A percentile compares a stretch with the other conserved stretches of the same genome.
phyloP scores from a whole-genome alignment of 179 eudicot genomes.

The Patellifolia procumbens region DNA sequence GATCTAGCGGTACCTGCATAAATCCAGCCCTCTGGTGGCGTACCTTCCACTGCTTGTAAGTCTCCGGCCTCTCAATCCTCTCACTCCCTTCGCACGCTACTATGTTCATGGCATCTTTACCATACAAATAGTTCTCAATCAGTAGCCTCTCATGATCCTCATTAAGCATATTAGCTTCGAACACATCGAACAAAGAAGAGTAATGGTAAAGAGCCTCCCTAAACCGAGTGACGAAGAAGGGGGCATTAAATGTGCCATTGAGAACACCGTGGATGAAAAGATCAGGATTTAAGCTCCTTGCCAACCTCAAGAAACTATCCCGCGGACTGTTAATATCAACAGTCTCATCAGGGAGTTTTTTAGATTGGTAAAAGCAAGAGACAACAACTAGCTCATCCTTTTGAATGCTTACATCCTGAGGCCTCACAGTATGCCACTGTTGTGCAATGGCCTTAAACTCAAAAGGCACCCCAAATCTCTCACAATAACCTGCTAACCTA shows the following conservation, averaged over 20 bases:
- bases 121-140: conserved; percentile 46
- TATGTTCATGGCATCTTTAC: conserved; percentile 48
- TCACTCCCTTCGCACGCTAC: conserved; percentile 57
- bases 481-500: conserved; percentile 43
- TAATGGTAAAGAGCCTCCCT: conserved; percentile 53
- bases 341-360: conserved; percentile 46
- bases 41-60: conserved; percentile 57
- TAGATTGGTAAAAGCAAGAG: conserved; percentile 37
- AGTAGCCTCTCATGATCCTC: conserved; percentile 39
- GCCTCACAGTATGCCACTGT: conserved; percentile 37
- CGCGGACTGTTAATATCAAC: conserved; percentile 42
- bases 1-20: conserved; percentile 33
- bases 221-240: conserved; percentile 54
- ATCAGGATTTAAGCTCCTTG: conserved; percentile 44
- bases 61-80: conserved; percentile 59
- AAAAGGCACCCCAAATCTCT: conserved; percentile 51
- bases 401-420: conserved; percentile 45
- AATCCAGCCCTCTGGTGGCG: conserved; percentile 45
- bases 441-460: conserved; percentile 46
- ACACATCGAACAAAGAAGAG: conserved; percentile 45
- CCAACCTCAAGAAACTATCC: conserved; percentile 40
- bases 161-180: conserved; percentile 40
- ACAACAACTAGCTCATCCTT: conserved; percentile 36
- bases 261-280: conserved; percentile 47
- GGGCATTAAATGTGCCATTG: conserved; percentile 51